phyloP scores from a whole-genome alignment of 345 rosid genomes.

The Gossypium stocksii region DNA sequence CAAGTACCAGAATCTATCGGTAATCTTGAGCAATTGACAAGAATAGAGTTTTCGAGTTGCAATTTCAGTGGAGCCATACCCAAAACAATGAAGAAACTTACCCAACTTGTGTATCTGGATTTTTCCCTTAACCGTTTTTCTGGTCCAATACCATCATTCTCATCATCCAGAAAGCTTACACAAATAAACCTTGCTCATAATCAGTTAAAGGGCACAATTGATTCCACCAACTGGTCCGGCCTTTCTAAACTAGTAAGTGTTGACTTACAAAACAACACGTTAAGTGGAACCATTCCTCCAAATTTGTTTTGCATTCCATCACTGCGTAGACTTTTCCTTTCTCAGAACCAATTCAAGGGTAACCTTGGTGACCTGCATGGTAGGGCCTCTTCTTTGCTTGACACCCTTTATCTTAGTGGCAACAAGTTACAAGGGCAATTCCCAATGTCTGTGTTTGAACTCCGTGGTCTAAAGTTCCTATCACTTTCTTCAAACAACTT shows the following conservation, averaged over 20 bases:
- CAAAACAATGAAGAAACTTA: constrained; percentile 15
- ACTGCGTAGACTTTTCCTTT: constrained; percentile 7
- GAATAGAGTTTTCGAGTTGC: constrained; percentile 13
- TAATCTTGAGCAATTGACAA: constrained; percentile 3
- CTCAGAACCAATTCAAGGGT: constrained; percentile 30
- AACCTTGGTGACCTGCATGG: neutral
- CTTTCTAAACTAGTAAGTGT: constrained; percentile 27
- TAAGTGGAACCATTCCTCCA: constrained; percentile 31
- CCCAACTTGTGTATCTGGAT: constrained; percentile 24
- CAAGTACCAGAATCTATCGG: constrained; percentile 22
- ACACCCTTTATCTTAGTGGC: constrained; percentile 35
- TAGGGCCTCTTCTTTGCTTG: constrained; percentile 7
- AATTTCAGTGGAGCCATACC: constrained; percentile 23
- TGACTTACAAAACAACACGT: constrained; percentile 24
- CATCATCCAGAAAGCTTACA: constrained; percentile 19
- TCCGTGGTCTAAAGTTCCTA: too few species aligned
- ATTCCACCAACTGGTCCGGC: constrained; percentile 22
- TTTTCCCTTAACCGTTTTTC: constrained; percentile 10
- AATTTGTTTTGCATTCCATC: constrained; percentile 21
- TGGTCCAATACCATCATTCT: constrained; percentile 34
- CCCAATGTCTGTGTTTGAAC: too few species aligned
- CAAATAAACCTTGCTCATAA: constrained; percentile 31
- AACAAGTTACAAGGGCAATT: constrained; percentile 18
- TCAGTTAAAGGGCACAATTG: constrained; percentile 24
- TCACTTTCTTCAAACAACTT: too few species aligned